Conservation (phyloP, 371 early-diverging fungal species). For the Mortierella sp. region DNA sequence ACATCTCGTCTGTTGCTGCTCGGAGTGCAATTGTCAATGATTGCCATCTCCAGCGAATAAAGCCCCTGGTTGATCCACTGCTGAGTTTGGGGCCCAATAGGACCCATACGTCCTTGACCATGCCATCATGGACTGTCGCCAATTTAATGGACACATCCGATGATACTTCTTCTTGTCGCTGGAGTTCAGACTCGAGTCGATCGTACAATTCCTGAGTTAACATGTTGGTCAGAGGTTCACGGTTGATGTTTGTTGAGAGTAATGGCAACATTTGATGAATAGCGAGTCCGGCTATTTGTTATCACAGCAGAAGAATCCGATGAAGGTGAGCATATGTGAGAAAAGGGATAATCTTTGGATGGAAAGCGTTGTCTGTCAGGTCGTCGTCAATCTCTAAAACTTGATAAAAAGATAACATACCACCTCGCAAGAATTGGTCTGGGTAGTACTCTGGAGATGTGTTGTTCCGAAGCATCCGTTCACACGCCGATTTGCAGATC, state of each 20-base stretch:
- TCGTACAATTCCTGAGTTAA: slow-evolving; percentile 60
- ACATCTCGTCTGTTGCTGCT: slow-evolving; percentile 57
- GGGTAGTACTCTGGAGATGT: slow-evolving; percentile 65
- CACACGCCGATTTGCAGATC: slow-evolving; percentile 59
- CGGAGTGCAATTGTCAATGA: slow-evolving; percentile 34
- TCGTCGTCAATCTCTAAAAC: too few relatives aligned
- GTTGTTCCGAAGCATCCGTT: slow-evolving; percentile 61
- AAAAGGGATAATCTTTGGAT: not conserved
- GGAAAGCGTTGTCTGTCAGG: too few relatives aligned
- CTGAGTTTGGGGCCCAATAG: slow-evolving; percentile 55
- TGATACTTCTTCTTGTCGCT: slow-evolving; percentile 31
- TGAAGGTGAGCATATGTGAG: not conserved
- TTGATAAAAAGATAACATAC: slow-evolving; percentile 26
- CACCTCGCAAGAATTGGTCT: slow-evolving; percentile 69
- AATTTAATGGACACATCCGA: slow-evolving; percentile 55
- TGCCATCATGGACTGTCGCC: slow-evolving; percentile 65
- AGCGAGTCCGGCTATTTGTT: slow-evolving; percentile 62
- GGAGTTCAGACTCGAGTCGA: slow-evolving; percentile 45
- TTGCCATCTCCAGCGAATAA: slow-evolving; percentile 52
- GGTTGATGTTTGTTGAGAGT: slow-evolving; percentile 35
- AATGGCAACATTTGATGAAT: slow-evolving; percentile 56
- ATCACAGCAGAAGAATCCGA: too few relatives aligned
- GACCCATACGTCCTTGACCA: slow-evolving; percentile 65
- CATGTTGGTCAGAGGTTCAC: slow-evolving; percentile 49
- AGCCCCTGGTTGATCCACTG: slow-evolving; percentile 31